Base-by-base conservation (phyloP, 2,329 filamentous ascomycete genomes). In the Knoxdaviesia proteae region DNA sequence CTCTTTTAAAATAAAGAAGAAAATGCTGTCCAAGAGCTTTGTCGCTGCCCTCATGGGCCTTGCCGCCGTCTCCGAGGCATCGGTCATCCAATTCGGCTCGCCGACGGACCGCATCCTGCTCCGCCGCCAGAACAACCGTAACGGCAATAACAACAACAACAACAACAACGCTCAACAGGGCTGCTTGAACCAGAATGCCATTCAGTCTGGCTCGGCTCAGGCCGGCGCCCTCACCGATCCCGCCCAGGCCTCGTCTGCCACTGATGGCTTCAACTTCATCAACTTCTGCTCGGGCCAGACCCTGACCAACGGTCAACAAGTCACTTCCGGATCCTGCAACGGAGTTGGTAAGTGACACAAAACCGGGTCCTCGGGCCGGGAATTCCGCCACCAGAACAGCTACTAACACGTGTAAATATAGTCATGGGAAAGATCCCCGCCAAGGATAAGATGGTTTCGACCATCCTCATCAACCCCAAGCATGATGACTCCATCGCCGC, bases 361-460 rank as follows among this genome's bases (percentile, higher is more conserved):
- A 2, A 20, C 20, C 20, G 20, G 20, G 20, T 20, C 20, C 20
- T 3, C 20, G 20, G 20, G 20, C 20, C 20, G 20, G 20, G 20
- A 2, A 20, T 20, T 20, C 20, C 3, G 20, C 3, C 20, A 20
- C 2, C 20, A 20, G 20, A 8, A 7, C 6, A 2, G 20, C 20
- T 20, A 3, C 20, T 20, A 20, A 20, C 20, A 20, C 20, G 2
- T 20, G 20, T 20, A 20, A 20, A 33, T 42, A 6, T 42, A 71
- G 67, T 61, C 39, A 75, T 76, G 71, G 73, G 73, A 45, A 63
- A 71, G 44, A 75, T 77, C 39, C 72, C 73, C 5, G 52, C 63
- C n/a, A 55, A 56, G 38, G 54, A 55, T 48, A 65, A 65, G 41
- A 76, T 77, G 73, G 65, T 75, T 41, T 74, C 72, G 3, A 64